Base-by-base conservation (phyloP, 805 yeast genomes). In the Ogataea corticis region DNA sequence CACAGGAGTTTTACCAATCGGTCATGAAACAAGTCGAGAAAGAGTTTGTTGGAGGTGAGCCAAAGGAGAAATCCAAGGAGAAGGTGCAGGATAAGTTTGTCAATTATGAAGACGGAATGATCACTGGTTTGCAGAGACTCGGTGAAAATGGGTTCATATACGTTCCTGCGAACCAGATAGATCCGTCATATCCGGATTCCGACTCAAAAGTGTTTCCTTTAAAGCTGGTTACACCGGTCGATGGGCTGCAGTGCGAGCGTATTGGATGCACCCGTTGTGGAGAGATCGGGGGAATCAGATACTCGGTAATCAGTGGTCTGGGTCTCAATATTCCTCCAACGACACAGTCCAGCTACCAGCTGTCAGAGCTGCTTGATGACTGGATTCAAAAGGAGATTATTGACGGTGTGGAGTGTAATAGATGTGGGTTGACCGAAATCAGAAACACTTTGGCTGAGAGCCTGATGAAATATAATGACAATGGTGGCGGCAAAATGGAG, bases 251-350 rank as follows among this genome's bases (percentile, higher is more conserved):
- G 21, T 92, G 90, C 7, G 96, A 88, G 58, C 75, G 97, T 57
- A 90, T 92, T 40, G 96, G 96, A 0, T 92, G 98, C 63, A 73
- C 87, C 41, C 73, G 73, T 13, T 92, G 98, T 74, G 96, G 97
- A 47, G 97, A 92, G 58, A 87, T 82, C 65, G 97, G 96, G 44
- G 97, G 97, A 2, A 83, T 91, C 14, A 75, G 97, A 49, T 85
- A 83, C 52, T 84, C 94, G 1, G 87, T 88, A 0, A 75, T 82
- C 43, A 80, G 87, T 56, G 92, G 94, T 0, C 63, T 87, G 41
- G 82, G 87, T 53, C 72, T 87, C 54, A 86, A 83, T 50, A 68
- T 87, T 39, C 91, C 92, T 0, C 65, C 69, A 0, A 62, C 63
- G 30, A 63, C 73, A 34, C 73, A 73, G 29, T 60, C 72, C 1